These are phyloP conservation scores for Phanerodontia chrysosporium DNA, from an alignment of 768 basidiomycete genomes.

Conservation along the genomic window DNA sequence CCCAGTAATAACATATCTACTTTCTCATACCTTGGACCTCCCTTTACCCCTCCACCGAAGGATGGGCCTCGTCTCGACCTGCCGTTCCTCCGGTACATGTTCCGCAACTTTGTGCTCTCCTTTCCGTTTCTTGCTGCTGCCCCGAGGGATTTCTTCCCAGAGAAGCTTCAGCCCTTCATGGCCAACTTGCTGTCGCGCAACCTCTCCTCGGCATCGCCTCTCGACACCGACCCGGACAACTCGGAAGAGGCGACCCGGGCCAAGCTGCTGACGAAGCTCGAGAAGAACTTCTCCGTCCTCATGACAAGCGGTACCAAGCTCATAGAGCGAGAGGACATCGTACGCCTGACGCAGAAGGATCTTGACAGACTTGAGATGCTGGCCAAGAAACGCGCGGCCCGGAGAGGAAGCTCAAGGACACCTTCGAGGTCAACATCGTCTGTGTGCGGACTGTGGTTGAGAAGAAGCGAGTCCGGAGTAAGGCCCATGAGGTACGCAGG, in stretches of 20 bases:
- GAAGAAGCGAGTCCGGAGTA: conserved; percentile 81
- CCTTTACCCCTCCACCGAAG: conserved; percentile 72
- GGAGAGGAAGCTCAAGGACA: conserved; percentile 41
- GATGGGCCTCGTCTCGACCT: conserved; percentile 60
- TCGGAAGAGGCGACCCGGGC: conserved; percentile 56
- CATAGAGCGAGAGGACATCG: conserved; percentile 81
- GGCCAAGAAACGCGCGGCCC: conserved; percentile 58
- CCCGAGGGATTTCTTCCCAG: conserved; percentile 87
- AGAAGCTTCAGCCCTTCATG: conserved; percentile 93
- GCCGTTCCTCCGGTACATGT: conserved; percentile 85
- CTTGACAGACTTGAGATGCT: conserved; percentile 72
- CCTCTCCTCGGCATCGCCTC: conserved; percentile 53
- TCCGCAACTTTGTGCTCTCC: conserved; percentile 88
- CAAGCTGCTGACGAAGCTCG: conserved; percentile 71
- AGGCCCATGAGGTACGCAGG: conserved; percentile 77
- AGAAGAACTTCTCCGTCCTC: conserved; percentile 82
- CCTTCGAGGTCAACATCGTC: conserved; percentile 89
- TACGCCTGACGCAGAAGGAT: conserved; percentile 83
- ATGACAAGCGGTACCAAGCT: conserved; percentile 80
- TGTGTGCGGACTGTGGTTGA: conserved; percentile 80
- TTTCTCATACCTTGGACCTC: conserved; percentile 83
- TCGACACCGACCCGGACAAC: conserved; percentile 53
- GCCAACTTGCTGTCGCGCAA: conserved; percentile 79
- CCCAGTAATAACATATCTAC: conserved; percentile 50
- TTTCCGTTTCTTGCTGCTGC: conserved; percentile 93